Base-by-base conservation (phyloP, 108 stramenopile species). In the Cyclostephanos invisitatus region DNA sequence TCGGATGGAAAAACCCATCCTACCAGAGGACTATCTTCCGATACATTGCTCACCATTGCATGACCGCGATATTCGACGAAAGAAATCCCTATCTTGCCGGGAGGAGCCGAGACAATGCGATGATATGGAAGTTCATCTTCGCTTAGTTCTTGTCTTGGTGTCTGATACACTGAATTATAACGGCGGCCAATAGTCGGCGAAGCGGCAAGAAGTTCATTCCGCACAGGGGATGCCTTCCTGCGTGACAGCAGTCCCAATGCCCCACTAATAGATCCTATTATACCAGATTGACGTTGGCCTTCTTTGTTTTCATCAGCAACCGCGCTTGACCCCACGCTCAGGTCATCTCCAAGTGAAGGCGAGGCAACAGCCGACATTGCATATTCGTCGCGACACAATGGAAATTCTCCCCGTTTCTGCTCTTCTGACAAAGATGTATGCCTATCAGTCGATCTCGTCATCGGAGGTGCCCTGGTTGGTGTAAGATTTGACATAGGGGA, bases 11-110 rank as follows among this genome's bases (percentile, higher is more conserved):
- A 89, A 10, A 94, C 87, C 85, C 85, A 94, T 20, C 89, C 91
- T 3, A 72, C 49, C 46, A 94, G 79, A 9, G 93, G 93, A 62
- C 89, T 90, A 24, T 86, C 81, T 49, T 68, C 67, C 11, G 88
- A 75, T 10, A 94, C 87, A 72, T 88, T 86, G 70, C 85, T 88
- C 32, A 94, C 89, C 88, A 91, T 89, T 14, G 91, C 89, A 84
- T 94, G 88, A 0, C 93, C 93, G 21, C 91, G 87, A 56, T 82
- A 89, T 22, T 94, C 86, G 10, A 94, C 87, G 74, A 94, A 92
- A 7, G 89, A 88, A 5, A 92, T 74, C 6, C 93, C 93, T 51
- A 94, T 91, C n/a, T 88, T 86, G 9, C 93, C 93, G 7, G 93
- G 87, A 25, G 93, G 93, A 50, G 87, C 89, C 17, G 88, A 86